Evolutionary conservation across 495 filamentous ascomycete species (phyloP), one percentile per base, ranked within the genome.

Genomic region (Podospora pseudoanserina): DNA sequence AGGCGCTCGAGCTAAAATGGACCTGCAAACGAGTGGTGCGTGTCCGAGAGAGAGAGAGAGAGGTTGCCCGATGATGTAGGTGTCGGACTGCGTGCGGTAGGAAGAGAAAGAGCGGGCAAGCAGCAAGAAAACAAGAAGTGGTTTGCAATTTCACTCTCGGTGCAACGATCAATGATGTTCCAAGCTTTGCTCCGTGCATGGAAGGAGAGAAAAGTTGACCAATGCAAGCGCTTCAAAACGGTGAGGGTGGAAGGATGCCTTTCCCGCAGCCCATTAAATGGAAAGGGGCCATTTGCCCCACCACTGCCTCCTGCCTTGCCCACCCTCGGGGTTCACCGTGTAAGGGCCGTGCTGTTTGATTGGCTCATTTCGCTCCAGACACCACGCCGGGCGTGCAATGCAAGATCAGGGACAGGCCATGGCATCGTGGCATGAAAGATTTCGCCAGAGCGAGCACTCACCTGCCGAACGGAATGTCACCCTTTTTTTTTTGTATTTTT

Each of bases 181-280:
- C 64, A 65, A 67, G 60, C 67, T 65, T 65, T 57, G 61, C 34
- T 65, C 54, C 18, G 55, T 61, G 23, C 15, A 67, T 39, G 55
- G 32, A 57, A 56, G 63, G 23, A 60, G 18, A 57, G 32, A 6
- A 53, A 58, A 70, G 65, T 65, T 44, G 63, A 60, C 68, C 71
- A 72, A 70, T 70, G 71, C 65, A 60, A 59, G 67, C 18, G 63
- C 64, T 68, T 65, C 60, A 71, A 67, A 67, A 65, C 64, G 66
- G 68, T 68, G 71, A 70, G 59, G 66, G 63, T 32, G 60, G 66
- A 64, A 70, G 63, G 66, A 62, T 32, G 60, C 70, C 65, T 61
- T 69, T 57, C 67, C 68, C 23, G 57, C 68, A 62, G 71, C 65
- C 39, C 39, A 65, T 70, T 70, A 68, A 71, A 71, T 69, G 71